phyloP scores from a whole-genome alignment of 768 basidiomycete genomes.

The Artomyces pyxidatus region DNA sequence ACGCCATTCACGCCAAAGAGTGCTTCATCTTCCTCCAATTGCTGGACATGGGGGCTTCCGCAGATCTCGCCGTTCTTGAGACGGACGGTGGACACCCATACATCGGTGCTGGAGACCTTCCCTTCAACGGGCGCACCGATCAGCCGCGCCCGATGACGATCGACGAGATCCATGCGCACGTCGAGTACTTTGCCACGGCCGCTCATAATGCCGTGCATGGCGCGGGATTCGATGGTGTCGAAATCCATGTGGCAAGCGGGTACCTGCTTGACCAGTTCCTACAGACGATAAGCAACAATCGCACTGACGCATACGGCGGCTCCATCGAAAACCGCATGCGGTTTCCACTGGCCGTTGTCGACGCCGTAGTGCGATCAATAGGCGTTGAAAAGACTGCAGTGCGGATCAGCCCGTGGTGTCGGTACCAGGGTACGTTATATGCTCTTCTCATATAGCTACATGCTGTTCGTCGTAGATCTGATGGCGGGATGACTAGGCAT shows the following conservation, averaged over 20 bases:
- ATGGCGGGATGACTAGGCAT: background rate
- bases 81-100: background rate
- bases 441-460: background rate
- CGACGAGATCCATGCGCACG: background rate
- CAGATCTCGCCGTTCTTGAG: background rate
- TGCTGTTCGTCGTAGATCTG: too few relatives aligned
- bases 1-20: constrained; percentile 26
- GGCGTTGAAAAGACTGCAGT: constrained; percentile 30
- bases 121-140: background rate
- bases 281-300: background rate
- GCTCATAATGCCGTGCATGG: background rate
- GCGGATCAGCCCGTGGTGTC: constrained; percentile 25
- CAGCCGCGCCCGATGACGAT: background rate
- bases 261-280: background rate
- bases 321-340: background rate
- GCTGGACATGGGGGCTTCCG: constrained; percentile 29
- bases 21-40: constrained; percentile 28
- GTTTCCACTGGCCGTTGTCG: constrained; percentile 23
- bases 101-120: background rate
- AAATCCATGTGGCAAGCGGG: background rate
- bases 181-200: background rate
- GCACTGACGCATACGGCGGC: background rate
- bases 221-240: background rate
- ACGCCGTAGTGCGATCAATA: constrained; percentile 26
- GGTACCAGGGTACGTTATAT: background rate